Percentiles rank a stretch among this genome's conserved stretches.
phyloP scores from a whole-genome alignment of 257 asterid species.

The Ehretia macrophylla region DNA sequence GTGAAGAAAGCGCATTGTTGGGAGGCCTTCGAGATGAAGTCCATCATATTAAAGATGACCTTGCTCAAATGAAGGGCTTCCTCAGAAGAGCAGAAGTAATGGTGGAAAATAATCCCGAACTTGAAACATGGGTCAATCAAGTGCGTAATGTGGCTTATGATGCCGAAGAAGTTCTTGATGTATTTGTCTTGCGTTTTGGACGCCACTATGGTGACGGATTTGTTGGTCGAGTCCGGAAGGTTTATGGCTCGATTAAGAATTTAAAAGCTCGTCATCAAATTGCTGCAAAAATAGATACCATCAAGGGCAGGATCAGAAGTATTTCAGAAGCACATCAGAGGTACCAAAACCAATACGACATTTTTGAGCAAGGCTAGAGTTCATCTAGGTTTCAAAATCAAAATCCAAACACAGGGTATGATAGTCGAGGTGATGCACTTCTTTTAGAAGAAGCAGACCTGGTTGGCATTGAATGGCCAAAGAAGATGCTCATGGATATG shows the following conservation, averaged over 20 bases:
- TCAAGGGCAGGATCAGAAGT: constrained; percentile 11
- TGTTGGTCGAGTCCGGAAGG: constrained; percentile 1
- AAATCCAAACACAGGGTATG: background rate
- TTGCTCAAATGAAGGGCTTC: background rate
- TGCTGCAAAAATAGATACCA: constrained; percentile 17
- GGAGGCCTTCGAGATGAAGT: background rate
- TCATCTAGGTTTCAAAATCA: no score
- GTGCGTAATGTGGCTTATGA: background rate
- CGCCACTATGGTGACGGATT: constrained; percentile 6
- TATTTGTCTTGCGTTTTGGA: constrained; percentile 13
- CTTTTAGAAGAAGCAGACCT: constrained; percentile 27
- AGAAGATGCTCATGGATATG: constrained; percentile 11
- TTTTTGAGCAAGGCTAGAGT: no score
- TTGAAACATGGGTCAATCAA: no score
- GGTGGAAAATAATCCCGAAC: no score
- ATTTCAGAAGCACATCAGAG: constrained; percentile 16
- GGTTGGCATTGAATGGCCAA: constrained; percentile 33
- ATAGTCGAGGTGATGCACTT: constrained; percentile 27
- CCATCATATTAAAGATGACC: background rate
- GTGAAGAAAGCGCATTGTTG: no score
- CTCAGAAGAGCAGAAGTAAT: no score
- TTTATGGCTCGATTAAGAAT: constrained; percentile 10
- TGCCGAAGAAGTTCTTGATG: constrained; percentile 18
- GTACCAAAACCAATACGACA: constrained; percentile 1
- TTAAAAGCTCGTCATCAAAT: constrained; percentile 14